Conservation (phyloP, 352 stramenopile genomes). For the Pythium phragmiticola region DNA sequence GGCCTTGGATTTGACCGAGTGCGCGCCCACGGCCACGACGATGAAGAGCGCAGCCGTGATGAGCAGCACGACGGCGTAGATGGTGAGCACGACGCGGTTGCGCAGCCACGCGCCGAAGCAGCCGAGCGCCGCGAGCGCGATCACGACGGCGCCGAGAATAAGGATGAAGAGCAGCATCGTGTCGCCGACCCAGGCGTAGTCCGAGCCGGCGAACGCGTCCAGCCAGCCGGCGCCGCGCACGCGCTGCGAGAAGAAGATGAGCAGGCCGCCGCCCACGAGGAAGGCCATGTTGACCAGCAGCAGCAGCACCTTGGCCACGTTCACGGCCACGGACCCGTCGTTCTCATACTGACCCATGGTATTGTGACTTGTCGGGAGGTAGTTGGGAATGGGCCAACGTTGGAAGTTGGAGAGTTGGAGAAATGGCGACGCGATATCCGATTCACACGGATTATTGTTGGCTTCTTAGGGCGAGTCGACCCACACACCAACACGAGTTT, state of each 20-base stretch:
- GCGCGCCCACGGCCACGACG: slow-evolving; percentile 56
- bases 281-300: slow-evolving; percentile 86
- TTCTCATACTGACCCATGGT: slow-evolving; percentile 47
- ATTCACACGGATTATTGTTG: background rate
- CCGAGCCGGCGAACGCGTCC: slow-evolving; percentile 59
- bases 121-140: slow-evolving; percentile 59
- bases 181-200: slow-evolving; percentile 65
- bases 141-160: slow-evolving; percentile 64
- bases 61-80: slow-evolving; percentile 69
- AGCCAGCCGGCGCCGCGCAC: slow-evolving; percentile 68
- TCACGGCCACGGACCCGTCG: slow-evolving; percentile 48
- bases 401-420: background rate
- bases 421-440: background rate
- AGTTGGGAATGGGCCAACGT: background rate
- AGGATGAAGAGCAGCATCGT: slow-evolving; percentile 69
- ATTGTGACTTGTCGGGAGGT: background rate
- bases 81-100: slow-evolving; percentile 63
- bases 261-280: slow-evolving; percentile 68
- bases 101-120: slow-evolving; percentile 71
- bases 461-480: background rate
- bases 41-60: slow-evolving; percentile 62
- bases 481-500: background rate
- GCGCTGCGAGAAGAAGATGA: slow-evolving; percentile 81
- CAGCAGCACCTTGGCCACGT: slow-evolving; percentile 76
- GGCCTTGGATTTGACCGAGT: slow-evolving; percentile 56